phyloP scores from a whole-genome alignment of 805 yeast species.

The Nematodospora valgi region DNA sequence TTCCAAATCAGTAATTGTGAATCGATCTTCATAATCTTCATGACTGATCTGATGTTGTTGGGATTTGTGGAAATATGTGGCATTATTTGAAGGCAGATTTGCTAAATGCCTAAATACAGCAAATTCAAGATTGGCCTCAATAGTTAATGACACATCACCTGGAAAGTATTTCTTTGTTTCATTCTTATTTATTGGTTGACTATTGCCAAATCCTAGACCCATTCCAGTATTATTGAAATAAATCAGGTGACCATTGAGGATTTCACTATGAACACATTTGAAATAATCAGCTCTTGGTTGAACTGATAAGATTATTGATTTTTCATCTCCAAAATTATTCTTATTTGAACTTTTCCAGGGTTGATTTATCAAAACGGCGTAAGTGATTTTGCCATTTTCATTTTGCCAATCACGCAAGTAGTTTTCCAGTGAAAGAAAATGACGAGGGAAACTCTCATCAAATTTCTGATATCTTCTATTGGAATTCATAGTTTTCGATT shows the following conservation, averaged over 20 bases:
- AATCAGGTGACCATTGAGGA: slow-evolving; percentile 35
- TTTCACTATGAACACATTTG: slow-evolving; percentile 24
- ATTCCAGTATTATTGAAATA: slow-evolving; percentile 74
- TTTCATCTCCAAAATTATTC: slow-evolving; percentile 63
- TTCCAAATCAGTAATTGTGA: slow-evolving; percentile 71
- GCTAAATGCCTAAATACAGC: slow-evolving; percentile 74
- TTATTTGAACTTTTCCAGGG: slow-evolving; percentile 82
- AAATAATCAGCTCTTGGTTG: slow-evolving; percentile 62
- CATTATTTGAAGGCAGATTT: slow-evolving; percentile 15
- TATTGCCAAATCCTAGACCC: slow-evolving; percentile 79
- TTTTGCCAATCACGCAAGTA: slow-evolving; percentile 29
- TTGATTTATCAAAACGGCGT: slow-evolving; percentile 59
- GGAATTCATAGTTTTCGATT: slow-evolving; percentile 26
- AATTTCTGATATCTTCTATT: slow-evolving; percentile 52
- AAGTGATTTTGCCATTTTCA: slow-evolving; percentile 45
- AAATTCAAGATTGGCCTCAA: slow-evolving; percentile 77
- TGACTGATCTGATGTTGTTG: slow-evolving; percentile 12
- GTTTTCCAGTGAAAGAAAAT: slow-evolving; percentile 25
- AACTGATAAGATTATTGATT: slow-evolving; percentile 60
- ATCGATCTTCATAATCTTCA: slow-evolving; percentile 60
- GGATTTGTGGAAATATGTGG: slow-evolving; percentile 25
- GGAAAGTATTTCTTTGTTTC: slow-evolving; percentile 49
- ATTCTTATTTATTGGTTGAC: slow-evolving; percentile 56
- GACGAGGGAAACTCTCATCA: slow-evolving; percentile 43
- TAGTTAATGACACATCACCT: slow-evolving; percentile 75